These are phyloP conservation scores for Phytophthora macrochlamydospora DNA, from an alignment of 352 stramenopile species.

Conservation along the genomic window DNA sequence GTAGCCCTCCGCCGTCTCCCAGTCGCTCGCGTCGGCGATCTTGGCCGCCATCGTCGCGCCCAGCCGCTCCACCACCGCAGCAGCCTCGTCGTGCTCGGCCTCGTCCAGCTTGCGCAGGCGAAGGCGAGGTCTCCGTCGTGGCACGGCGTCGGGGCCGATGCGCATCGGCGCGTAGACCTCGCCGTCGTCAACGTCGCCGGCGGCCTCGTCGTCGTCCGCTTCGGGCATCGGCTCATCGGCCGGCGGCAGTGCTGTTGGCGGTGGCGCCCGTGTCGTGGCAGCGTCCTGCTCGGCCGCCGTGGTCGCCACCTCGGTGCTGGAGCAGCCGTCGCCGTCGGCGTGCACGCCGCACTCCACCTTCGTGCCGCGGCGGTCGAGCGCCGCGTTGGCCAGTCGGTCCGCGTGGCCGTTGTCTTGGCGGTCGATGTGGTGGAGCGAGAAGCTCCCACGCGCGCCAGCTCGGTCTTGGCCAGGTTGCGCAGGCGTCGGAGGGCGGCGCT, in stretches of 20 bases:
- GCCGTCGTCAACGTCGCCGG: constrained; percentile 17
- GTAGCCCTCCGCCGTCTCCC: no score
- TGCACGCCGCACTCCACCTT: constrained; percentile 1
- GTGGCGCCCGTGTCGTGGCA: no score
- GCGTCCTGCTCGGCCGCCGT: no score
- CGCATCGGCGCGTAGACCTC: constrained; percentile 15
- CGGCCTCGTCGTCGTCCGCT: no score
- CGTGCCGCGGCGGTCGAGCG: background rate
- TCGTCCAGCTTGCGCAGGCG: constrained; percentile 8
- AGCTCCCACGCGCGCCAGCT: background rate
- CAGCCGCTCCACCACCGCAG: no score
- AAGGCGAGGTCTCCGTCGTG: constrained; percentile 1
- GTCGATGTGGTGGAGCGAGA: constrained; percentile 10
- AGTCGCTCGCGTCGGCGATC: no score
- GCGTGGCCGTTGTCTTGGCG: constrained; percentile 1
- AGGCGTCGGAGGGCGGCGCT: background rate
- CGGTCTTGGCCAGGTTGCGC: background rate
- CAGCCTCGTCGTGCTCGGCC: constrained; percentile 4
- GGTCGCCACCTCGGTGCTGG: background rate
- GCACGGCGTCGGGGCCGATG: background rate
- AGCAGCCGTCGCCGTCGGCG: background rate
- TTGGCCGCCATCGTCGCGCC: no score
- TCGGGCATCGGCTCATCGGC: no score
- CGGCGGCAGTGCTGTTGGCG: no score
- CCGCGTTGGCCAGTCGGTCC: background rate